Evolutionary conservation across 2,329 filamentous ascomycete genomes (phyloP), one percentile per base, ranked within the genome.

Genomic region (Orbilia quercus): DNA sequence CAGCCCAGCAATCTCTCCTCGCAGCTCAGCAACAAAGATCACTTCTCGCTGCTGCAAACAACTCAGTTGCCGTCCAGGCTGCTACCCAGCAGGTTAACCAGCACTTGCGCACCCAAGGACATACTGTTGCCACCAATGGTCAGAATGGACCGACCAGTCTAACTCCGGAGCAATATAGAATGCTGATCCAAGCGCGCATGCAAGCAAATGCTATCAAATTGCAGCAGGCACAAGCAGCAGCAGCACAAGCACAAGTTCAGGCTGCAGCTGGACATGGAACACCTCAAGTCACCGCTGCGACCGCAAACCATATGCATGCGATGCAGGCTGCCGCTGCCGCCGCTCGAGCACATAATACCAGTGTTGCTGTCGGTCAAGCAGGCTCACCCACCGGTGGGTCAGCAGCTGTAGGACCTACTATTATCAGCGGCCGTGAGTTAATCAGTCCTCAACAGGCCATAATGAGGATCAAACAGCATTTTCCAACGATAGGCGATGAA

Each of bases 1-100:
- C 69, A n/a, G 69, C 69, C 25, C 69, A 73, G 36, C 60, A 66
- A 31, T 73, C 69, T 16, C 60, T 73, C 18, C 45, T 72, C 16
- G 67, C 67, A 1, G 67, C 67, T 20, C 67, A 72, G 28, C 67
- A 72, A n/a, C 64, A 60, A 40, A 36, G 59, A 22, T 54, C 45
- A 9, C 34, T 72, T 2, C 31, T 66, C 12, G 57, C 57, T 5
- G 54, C 59, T 18, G 59, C 53, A 44, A 65, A 50, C 42, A 66
- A 23, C 23, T 31, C 60, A 2, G 69, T 60, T 3, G 69, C 69
- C 9, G 44, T 73, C n/a, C 69, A 73, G 36, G 60, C 60, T 5
- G 69, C 69, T 5, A 62, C 69, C 16, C 69, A 66, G 23, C 69
- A 73, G 40, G 69, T 73, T 14, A 66, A 73, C 55, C 69, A 73